phyloP scores from a whole-genome alignment of 2,329 filamentous ascomycete genomes.

The Exophiala oligosperma region DNA sequence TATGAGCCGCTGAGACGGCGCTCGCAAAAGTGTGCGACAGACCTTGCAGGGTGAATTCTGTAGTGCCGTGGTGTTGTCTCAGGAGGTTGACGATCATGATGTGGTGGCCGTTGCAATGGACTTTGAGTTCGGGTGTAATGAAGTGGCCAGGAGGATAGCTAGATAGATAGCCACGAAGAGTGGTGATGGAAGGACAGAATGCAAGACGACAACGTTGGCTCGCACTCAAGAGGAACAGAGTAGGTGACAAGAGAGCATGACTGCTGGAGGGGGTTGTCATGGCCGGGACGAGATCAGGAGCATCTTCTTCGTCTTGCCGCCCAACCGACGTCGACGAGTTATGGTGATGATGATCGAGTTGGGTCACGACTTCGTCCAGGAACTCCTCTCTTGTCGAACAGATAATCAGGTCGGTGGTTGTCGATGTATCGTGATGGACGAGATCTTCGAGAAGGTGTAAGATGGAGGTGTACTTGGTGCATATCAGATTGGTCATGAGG shows the following conservation, averaged over 20 bases:
- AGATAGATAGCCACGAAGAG: constrained; percentile 74
- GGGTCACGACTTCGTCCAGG: constrained; percentile 56
- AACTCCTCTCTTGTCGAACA: constrained; percentile 68
- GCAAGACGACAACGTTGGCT: constrained; percentile 68
- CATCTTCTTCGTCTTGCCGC: constrained; percentile 1
- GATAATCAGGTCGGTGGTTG: constrained; percentile 68
- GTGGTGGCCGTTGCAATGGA: constrained; percentile 27
- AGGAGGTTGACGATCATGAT: constrained; percentile 44
- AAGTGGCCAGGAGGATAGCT: constrained; percentile 38
- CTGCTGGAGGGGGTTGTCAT: constrained; percentile 2
- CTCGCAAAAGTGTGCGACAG: constrained; percentile 46
- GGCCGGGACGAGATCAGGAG: too few relatives aligned
- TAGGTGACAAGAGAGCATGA: constrained; percentile 58
- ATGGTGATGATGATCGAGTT: constrained; percentile 39
- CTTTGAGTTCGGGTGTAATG: too few relatives aligned
- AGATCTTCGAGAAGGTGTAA: constrained; percentile 63
- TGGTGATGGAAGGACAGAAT: constrained; percentile 74
- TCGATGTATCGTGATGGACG: constrained; percentile 51
- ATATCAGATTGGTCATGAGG: constrained; percentile 7
- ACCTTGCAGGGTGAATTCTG: constrained; percentile 50
- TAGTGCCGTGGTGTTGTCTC: constrained; percentile 42
- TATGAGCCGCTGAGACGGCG: constrained; percentile 39
- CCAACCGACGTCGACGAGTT: neutral
- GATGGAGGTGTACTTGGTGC: constrained; percentile 46
- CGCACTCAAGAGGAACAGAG: constrained; percentile 67